phyloP scores from a whole-genome alignment of 2,329 filamentous ascomycete species.

The Venturia nashicola region DNA sequence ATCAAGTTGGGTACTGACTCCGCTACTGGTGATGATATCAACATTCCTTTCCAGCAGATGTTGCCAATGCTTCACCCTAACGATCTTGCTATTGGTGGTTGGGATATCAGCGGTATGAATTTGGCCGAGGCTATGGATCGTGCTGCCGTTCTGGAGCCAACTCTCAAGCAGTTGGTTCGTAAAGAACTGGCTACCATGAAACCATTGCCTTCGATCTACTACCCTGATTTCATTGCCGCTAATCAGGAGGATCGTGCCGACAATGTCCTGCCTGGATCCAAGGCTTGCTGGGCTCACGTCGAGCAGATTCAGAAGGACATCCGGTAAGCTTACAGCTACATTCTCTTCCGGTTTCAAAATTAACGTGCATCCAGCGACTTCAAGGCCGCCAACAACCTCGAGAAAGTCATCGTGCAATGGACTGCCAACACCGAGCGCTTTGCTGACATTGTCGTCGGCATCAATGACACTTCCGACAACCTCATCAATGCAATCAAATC shows the following conservation, averaged over 20 bases:
- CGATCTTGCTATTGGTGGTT: conserved; percentile 86
- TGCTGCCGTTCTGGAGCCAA: conserved; percentile 88
- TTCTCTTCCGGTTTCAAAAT: background rate
- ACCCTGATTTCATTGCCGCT: conserved; percentile 97
- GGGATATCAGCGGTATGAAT: conserved; percentile 92
- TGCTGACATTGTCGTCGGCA: conserved; percentile 71
- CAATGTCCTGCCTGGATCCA: conserved; percentile 72
- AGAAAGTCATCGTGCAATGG: conserved; percentile 97
- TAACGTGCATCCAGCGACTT: conserved; percentile 51
- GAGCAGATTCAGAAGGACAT: conserved; percentile 91
- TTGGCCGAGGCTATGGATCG: conserved; percentile 89
- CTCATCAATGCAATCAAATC: conserved; percentile 74
- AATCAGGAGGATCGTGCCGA: conserved; percentile 97
- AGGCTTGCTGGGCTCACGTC: conserved; percentile 77
- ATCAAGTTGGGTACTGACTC: conserved; percentile 88
- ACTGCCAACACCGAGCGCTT: conserved; percentile 98
- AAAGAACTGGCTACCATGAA: conserved; percentile 88
- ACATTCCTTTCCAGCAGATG: conserved; percentile 89
- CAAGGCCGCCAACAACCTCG: conserved; percentile 71
- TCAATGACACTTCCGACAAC: conserved; percentile 96
- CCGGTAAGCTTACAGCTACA: conserved; percentile 38
- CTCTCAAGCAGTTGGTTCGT: conserved; percentile 74
- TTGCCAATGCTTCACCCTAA: conserved; percentile 97
- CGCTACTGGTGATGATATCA: conserved; percentile 76
- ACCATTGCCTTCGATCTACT: conserved; percentile 91